phyloP scores from a whole-genome alignment of 306 rosid genomes.

The Medicago ruthenica region DNA sequence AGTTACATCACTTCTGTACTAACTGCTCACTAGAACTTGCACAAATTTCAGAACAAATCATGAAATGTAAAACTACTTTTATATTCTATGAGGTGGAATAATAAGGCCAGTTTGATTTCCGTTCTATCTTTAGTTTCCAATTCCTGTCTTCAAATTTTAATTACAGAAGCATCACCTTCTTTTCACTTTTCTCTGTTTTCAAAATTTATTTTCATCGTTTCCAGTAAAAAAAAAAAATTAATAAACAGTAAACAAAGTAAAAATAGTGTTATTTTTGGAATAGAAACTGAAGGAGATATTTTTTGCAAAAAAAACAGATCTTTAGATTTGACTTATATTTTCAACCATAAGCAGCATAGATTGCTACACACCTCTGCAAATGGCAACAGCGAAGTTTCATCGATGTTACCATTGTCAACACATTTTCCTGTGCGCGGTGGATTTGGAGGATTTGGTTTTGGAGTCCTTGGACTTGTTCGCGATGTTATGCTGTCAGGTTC shows the following conservation, averaged over 20 bases:
- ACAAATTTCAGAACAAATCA: not conserved
- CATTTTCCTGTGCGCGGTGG: constrained; percentile 65
- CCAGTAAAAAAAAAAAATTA: not conserved
- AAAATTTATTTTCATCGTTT: not conserved
- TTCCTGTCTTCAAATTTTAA: too few relatives aligned
- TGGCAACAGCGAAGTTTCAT: constrained; percentile 44
- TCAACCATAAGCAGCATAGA: constrained; percentile 31
- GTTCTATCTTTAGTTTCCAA: not conserved
- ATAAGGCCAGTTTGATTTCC: not conserved
- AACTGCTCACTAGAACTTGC: not conserved
- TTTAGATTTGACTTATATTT: not conserved
- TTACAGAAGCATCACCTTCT: not conserved
- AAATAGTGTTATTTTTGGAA: not conserved
- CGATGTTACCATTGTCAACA: constrained; percentile 38
- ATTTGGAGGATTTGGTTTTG: constrained; percentile 66
- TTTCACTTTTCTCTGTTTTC: not conserved
- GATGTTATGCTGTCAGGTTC: constrained; percentile 45
- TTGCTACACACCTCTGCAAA: constrained; percentile 54
- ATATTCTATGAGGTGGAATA: not conserved
- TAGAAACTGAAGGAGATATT: not conserved
- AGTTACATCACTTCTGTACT: not conserved
- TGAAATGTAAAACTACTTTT: not conserved
- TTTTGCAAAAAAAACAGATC: not conserved
- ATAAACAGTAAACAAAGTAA: not conserved
- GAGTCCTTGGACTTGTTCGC: constrained; percentile 76